Evolutionary conservation across 768 basidiomycete genomes (phyloP).

Genomic region (Mycena haematopus): DNA sequence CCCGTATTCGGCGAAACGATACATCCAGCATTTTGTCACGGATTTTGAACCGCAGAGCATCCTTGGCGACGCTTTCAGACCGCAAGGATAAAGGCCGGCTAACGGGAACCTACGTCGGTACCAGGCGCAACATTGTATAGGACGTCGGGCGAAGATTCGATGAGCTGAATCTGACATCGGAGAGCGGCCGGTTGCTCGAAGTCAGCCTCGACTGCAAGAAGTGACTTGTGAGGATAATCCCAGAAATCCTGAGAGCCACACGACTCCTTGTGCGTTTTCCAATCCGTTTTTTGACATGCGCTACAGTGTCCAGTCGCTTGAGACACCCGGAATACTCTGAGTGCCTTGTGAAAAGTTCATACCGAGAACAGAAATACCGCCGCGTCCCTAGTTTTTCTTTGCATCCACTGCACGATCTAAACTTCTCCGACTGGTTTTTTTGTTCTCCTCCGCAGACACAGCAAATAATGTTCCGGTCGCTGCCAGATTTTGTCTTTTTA

Average conservation of each 20-base stretch:
- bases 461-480: not conserved
- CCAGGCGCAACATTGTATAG: conserved; percentile 5
- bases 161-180: conserved; percentile 15
- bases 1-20: conserved; percentile 17
- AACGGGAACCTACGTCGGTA: conserved; percentile 6
- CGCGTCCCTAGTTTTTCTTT: conserved; percentile 17
- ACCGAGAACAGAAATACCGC: conserved; percentile 24
- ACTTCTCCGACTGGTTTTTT: conserved; percentile 9
- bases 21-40: conserved; percentile 17
- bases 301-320: not conserved
- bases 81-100: not conserved
- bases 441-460: conserved; percentile 13
- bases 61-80: not conserved
- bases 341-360: not conserved
- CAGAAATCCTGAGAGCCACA: conserved; percentile 23
- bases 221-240: conserved; percentile 22
- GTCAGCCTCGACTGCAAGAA: conserved; percentile 3
- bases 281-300: conserved; percentile 20
- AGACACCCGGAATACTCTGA: not conserved
- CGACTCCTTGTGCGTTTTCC: conserved; percentile 23
- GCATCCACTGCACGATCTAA: conserved; percentile 20
- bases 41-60: conserved; percentile 13
- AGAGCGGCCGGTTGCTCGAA: conserved; percentile 18
- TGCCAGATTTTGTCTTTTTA: conserved; percentile 2
- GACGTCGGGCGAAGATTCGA: conserved; percentile 16